phyloP scores from a whole-genome alignment of 1,284 basidiomycete genomes.

The Flammula alnicola region DNA sequence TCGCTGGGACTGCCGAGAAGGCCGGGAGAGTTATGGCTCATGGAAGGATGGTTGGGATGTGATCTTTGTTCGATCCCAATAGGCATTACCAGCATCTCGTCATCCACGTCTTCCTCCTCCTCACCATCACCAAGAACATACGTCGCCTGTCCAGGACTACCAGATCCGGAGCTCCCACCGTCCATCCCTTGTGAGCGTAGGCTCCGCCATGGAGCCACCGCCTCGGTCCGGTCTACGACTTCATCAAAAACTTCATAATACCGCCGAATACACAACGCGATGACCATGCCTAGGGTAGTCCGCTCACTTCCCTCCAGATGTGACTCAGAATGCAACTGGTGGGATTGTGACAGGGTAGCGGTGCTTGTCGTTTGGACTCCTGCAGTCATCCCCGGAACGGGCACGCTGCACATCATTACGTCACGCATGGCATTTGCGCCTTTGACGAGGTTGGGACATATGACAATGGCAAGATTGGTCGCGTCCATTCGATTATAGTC shows the following conservation, averaged over 20 bases:
- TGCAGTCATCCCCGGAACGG: conserved; percentile 33
- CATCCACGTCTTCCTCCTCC: conserved; percentile 62
- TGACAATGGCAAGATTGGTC: conserved; percentile 78
- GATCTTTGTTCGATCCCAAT: conserved; percentile 38
- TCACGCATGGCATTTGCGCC: conserved; percentile 70
- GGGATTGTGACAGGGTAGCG: background rate
- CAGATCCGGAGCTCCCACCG: conserved; percentile 21
- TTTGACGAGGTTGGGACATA: conserved; percentile 79
- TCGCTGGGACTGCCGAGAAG: conserved; percentile 37
- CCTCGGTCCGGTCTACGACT: conserved; percentile 67
- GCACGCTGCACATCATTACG: conserved; percentile 72
- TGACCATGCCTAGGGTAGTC: conserved; percentile 71
- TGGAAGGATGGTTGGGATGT: conserved; percentile 1
- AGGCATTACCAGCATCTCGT: conserved; percentile 78
- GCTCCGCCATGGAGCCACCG: conserved; percentile 41
- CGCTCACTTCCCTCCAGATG: conserved; percentile 41
- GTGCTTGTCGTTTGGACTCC: background rate
- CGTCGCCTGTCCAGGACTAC: conserved; percentile 18
- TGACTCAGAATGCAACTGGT: conserved; percentile 26
- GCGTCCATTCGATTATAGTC: conserved; percentile 80
- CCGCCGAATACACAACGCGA: conserved; percentile 78
- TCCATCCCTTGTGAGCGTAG: conserved; percentile 14
- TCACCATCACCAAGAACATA: conserved; percentile 33
- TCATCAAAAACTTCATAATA: conserved; percentile 89
- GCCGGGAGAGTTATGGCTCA: conserved; percentile 16